Base-by-base conservation (phyloP, 2,329 filamentous ascomycete genomes). In the Mariannaea elegans region DNA sequence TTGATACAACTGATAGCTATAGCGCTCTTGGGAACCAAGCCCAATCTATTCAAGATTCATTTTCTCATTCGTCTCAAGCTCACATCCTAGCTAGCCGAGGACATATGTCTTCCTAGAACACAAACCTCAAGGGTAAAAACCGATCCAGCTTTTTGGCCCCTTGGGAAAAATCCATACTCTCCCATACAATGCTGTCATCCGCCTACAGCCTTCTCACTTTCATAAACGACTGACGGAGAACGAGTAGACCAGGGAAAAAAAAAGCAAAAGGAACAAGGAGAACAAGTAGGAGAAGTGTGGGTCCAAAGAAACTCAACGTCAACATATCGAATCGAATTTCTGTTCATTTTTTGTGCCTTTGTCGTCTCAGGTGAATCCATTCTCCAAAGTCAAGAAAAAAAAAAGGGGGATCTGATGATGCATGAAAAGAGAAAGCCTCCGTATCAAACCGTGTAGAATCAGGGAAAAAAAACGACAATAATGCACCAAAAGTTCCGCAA, bases 401-500 rank as follows among this genome's bases (percentile, higher is more conserved):
- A 19, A 14, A 21, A 51, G 41, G 41, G 23, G 50, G 38, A 59
- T 32, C 41, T 32, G 44, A 32, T 51, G 24, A 24, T 23, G 54
- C 56, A 50, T 62, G 21, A 52, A 51, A 52, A 9, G 18, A 51
- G 48, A 29, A 46, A 50, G 45, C 59, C 49, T 50, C 51, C 59
- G 24, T 12, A 29, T 50, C 48, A 45, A 60, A 23, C 21, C 19
- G 18, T 31, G 49, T 27, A 34, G 41, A n/a, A 32, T 42, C 31
- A 39, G 19, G 19, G 12, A 18, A 45, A 9, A 8, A 27, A 51
- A 34, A 27, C 38, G 24, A 45, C 45, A 54, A 65, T 32, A 41
- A 67, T 59, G 60, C 55, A 51, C 49, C 50, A 44, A 57, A 52
- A 10, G 10, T 54, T 57, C 48, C 62, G 38, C 51, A 21, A 50